Evolutionary conservation across 1,139 yeast genomes (phyloP), one percentile per base, ranked within the genome.

Genomic region (Lodderomyces metapsilosis): DNA sequence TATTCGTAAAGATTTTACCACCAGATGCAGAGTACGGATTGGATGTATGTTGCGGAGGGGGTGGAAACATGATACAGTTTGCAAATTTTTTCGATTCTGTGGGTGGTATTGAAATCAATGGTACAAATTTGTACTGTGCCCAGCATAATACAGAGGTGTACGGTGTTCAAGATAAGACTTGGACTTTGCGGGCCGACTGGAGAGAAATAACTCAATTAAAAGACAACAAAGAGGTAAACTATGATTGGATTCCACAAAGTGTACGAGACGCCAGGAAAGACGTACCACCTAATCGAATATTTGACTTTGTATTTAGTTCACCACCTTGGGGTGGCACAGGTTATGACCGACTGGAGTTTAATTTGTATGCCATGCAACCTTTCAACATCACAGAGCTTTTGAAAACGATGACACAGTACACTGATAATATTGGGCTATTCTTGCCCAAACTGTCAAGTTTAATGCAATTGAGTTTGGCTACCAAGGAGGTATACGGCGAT

Each of bases 301-400:
- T 82, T 34, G 94, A 86, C 53, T 74, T 87, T 36, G 71, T 85
- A 5, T 91, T 88, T 62, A 76, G 83, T 18, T 88, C 96, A 5
- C 98, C 98, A 0, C 98, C 98, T 0, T 92, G 98, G 98, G 98
- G 98, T 12, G 98, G 98, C 0, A 88, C 94, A 0, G 59, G 65
- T 4, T 92, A 91, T 61, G 62, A 66, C 27, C 53, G 64, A 9
- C 67, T 66, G 1, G 52, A 58, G 0, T 86, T 79, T 64, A 80
- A 82, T 49, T 47, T 65, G 32, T 44, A 50, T 40, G 18, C 50
- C 37, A 59, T 69, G 74, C 56, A 64, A 41, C 91, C 94, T 2
- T 64, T 80, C 40, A 61, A 68, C 1, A 52, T 84, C 3, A 64
- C 69, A n/a, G 58, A 61, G 18, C 56, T 84, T 17, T 58, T 83